Evolutionary conservation across 495 filamentous ascomycete genomes (phyloP).

Genomic region (Penicillium lagena): DNA sequence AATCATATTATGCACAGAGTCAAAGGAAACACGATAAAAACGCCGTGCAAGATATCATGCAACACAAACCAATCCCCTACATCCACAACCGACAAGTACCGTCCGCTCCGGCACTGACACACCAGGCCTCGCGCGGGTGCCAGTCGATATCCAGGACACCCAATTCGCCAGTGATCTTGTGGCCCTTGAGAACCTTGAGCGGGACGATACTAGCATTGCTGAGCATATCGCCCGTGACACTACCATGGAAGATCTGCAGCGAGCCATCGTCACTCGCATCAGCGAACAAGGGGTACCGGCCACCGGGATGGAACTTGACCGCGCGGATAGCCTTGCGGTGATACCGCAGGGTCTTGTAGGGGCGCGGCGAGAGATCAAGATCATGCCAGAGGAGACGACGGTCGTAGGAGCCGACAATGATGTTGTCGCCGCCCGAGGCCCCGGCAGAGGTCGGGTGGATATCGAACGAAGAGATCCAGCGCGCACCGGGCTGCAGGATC

Average conservation of each 20-base stretch:
- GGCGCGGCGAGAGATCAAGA: constrained; percentile 79
- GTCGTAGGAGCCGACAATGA: constrained; percentile 92
- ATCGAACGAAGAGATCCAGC: constrained; percentile 92
- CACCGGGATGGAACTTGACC: constrained; percentile 78
- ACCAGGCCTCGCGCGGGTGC: constrained; percentile 90
- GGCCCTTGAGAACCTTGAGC: constrained; percentile 86
- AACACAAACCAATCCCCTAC: constrained; percentile 27
- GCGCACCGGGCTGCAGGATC: constrained; percentile 83
- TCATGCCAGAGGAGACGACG: constrained; percentile 94
- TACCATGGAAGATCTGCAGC: constrained; percentile 93
- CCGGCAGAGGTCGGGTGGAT: constrained; percentile 66
- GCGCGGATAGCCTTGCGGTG: constrained; percentile 84
- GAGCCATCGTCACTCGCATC: constrained; percentile 91
- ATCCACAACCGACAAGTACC: constrained; percentile 79
- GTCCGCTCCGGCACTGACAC: constrained; percentile 89
- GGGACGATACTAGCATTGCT: constrained; percentile 95
- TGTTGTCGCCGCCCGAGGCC: constrained; percentile 70
- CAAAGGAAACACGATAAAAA: constrained; percentile 15
- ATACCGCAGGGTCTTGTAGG: constrained; percentile 94
- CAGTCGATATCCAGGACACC: constrained; percentile 93
- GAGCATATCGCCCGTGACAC: constrained; percentile 86
- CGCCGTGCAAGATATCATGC: constrained; percentile 19
- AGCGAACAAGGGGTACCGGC: constrained; percentile 76
- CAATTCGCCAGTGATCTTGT: constrained; percentile 67
- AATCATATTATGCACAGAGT: constrained; percentile 19